Base-by-base conservation (phyloP, 306 rosid genomes). In the Hippophae tibetana region DNA sequence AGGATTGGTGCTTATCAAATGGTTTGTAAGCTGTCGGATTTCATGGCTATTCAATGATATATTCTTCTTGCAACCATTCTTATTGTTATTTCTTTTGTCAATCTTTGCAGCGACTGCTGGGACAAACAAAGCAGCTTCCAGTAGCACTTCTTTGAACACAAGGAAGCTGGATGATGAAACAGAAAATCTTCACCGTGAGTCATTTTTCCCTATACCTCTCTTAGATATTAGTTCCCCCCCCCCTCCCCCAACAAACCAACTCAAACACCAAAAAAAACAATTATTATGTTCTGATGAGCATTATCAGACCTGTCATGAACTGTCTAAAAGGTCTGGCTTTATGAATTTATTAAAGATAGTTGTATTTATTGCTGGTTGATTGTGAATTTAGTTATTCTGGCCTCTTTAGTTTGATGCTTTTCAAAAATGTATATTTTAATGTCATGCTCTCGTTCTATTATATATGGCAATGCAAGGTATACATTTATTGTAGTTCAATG, bases 81-180 rank as follows among this genome's bases (percentile, higher is more conserved):
- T 51, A 67, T 47, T 13, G 43, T 23, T 47, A 1, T 42, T 42
- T 40, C 43, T 2, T 2, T 31, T 31, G 4, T 13, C 53, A 10
- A 60, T 9, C 68, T 64, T 65, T 64, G 56, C 80, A 84, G 92
- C 83, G 13, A 81, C 74, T 60, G 95, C 89, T 59, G 97, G 89
- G 10, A 82, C 89, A 47, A 89, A 89, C 59, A 86, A 74, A 68
- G 81, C 97, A 50, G 97, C 97, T 7, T 80, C 89, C 6, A 84
- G 95, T 73, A 69, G 92, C 74, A 89, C 97, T 23, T 66, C 92
- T 38, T 60, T 89, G 72, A 89, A 89, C 71, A 86, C 97, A 27
- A 84, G 90, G 86, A 86, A 84, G 80, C 75, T 89, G 9, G 97
- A 89, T 65, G 95, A 89, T 3, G 95, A 89, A 75, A 81, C 95